Evolutionary conservation across 2,329 filamentous ascomycete species (phyloP).

Genomic region (Penicillium capsulatum): DNA sequence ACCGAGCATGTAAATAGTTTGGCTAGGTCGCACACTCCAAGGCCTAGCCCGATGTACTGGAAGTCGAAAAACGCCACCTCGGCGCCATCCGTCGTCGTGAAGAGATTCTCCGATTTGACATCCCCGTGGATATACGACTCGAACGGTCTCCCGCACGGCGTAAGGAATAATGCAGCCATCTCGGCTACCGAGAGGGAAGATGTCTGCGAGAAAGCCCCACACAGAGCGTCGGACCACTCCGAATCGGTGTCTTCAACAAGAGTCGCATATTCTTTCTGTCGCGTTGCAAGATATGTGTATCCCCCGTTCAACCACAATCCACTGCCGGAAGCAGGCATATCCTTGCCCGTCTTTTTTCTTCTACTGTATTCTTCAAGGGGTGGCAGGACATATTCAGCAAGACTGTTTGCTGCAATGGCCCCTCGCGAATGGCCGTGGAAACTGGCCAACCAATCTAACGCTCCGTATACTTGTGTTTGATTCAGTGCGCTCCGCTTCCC

Average conservation of each 20-base stretch:
- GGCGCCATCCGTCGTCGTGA: slow-evolving; percentile 50
- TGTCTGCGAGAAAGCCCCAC: slow-evolving; percentile 27
- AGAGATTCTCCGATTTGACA: slow-evolving; percentile 66
- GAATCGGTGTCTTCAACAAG: slow-evolving; percentile 47
- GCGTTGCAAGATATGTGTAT: slow-evolving; percentile 65
- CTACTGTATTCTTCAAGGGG: slow-evolving; percentile 52
- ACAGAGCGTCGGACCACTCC: slow-evolving; percentile 55
- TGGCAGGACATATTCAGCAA: slow-evolving; percentile 38
- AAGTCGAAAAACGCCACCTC: slow-evolving; percentile 64
- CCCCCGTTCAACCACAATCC: slow-evolving; percentile 62
- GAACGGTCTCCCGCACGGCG: slow-evolving; percentile 42
- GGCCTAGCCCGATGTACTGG: slow-evolving; percentile 61
- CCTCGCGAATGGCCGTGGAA: slow-evolving; percentile 58
- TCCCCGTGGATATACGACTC: slow-evolving; percentile 64
- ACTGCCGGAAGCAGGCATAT: slow-evolving; percentile 11
- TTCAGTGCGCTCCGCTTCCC: slow-evolving; percentile 42
- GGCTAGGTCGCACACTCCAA: slow-evolving; percentile 63
- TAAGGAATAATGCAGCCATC: slow-evolving; percentile 50
- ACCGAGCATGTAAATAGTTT: slow-evolving; percentile 66
- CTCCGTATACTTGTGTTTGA: slow-evolving; percentile 48
- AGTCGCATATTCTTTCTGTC: slow-evolving; percentile 52
- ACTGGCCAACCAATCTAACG: slow-evolving; percentile 58
- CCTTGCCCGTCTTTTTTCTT: slow-evolving; percentile 24
- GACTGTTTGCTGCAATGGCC: slow-evolving; percentile 24
- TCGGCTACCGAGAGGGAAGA: slow-evolving; percentile 46